These are phyloP conservation scores for Xylariaceae sp. DNA, from an alignment of 2,329 filamentous ascomycete genomes.

Conservation along the genomic window DNA sequence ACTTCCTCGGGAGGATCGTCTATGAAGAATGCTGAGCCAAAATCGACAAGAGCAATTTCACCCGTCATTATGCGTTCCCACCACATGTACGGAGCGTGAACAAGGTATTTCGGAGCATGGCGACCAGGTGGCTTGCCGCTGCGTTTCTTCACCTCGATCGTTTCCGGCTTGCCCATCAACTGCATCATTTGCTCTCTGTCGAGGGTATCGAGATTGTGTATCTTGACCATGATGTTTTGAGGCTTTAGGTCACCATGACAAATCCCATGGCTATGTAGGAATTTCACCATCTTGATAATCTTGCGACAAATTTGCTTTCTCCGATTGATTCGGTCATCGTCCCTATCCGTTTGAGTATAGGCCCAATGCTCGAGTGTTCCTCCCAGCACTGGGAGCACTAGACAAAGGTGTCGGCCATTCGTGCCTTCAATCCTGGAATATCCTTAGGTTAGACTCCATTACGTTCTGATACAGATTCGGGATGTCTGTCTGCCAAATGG, in stretches of 20 bases:
- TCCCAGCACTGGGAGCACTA: slow-evolving; percentile 14
- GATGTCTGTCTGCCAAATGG: no score
- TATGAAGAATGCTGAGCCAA: not conserved
- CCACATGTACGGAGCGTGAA: not conserved
- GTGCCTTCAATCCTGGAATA: slow-evolving; percentile 8
- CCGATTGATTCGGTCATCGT: not conserved
- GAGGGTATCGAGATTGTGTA: not conserved
- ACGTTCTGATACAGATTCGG: no score
- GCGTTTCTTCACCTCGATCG: not conserved
- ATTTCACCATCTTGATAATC: not conserved
- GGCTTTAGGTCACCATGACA: not conserved
- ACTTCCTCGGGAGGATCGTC: not conserved
- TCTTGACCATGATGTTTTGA: not conserved
- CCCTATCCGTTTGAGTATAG: not conserved
- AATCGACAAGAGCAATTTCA: not conserved
- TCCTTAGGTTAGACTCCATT: no score
- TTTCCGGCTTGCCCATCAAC: not conserved
- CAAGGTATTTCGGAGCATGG: not conserved
- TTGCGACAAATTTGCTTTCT: not conserved
- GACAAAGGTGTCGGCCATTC: slow-evolving; percentile 17
- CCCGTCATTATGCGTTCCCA: not conserved
- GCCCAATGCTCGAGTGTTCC: slow-evolving; percentile 2
- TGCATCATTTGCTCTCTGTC: not conserved
- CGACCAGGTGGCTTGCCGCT: not conserved
- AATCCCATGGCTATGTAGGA: not conserved